phyloP scores from a whole-genome alignment of 164 flowering plant species.

The Vitis riparia region DNA sequence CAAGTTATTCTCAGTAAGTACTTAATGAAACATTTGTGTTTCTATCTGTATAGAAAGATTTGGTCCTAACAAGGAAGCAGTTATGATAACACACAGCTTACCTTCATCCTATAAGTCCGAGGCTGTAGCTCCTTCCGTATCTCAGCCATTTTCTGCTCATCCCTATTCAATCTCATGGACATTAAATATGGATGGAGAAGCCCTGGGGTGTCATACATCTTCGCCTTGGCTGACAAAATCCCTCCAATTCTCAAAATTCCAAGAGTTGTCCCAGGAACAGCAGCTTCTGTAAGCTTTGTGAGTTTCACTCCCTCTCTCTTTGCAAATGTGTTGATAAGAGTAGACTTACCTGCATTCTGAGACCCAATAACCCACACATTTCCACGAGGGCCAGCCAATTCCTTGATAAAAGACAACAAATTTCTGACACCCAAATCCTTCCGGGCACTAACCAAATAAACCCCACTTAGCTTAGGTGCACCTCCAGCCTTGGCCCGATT shows the following conservation, averaged over 20 bases:
- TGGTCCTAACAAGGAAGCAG: background rate
- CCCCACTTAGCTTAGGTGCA: slow-evolving; percentile 83
- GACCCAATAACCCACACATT: slow-evolving; percentile 98
- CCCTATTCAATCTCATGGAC: slow-evolving; percentile 81
- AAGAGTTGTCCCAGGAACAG: slow-evolving; percentile 94
- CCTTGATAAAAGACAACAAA: slow-evolving; percentile 69
- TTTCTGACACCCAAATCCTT: slow-evolving; percentile 91
- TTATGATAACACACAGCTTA: slow-evolving; percentile 23
- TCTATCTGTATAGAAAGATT: background rate
- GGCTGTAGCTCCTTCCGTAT: slow-evolving; percentile 87
- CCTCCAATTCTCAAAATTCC: slow-evolving; percentile 91
- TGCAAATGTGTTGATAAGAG: slow-evolving; percentile 80
- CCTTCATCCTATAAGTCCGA: slow-evolving; percentile 87
- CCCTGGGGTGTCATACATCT: slow-evolving; percentile 97
- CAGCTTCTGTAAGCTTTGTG: slow-evolving; percentile 90
- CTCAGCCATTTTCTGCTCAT: slow-evolving; percentile 93
- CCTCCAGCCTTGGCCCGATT: slow-evolving; percentile 83
- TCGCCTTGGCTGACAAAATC: slow-evolving; percentile 86
- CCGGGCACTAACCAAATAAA: slow-evolving; percentile 82
- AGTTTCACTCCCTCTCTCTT: slow-evolving; percentile 72
- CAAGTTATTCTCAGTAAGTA: background rate
- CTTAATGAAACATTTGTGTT: background rate
- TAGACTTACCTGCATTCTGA: slow-evolving; percentile 96
- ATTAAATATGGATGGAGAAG: slow-evolving; percentile 85
- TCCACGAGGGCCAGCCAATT: slow-evolving; percentile 91